Percentiles rank a stretch among this genome's conserved stretches.
Conservation (phyloP, 257 asterid species). For the Plantago major region DNA sequence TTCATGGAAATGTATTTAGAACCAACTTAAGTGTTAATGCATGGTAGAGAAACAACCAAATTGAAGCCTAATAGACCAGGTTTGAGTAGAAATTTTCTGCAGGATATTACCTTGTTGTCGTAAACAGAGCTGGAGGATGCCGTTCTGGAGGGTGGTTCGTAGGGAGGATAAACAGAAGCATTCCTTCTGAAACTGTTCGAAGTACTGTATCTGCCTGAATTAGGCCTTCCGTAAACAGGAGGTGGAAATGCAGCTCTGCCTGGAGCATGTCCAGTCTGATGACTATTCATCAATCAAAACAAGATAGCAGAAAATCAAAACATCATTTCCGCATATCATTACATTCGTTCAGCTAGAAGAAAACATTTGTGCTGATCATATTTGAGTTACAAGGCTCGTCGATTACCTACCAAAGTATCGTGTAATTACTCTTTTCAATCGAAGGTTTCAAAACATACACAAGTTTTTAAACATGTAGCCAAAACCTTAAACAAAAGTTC, state of each 20-base stretch:
- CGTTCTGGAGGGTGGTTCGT: slow-evolving; percentile 5
- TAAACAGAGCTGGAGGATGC: slow-evolving; percentile 31
- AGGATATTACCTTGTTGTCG: slow-evolving; percentile 38
- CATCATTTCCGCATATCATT: not conserved
- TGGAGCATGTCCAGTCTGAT: slow-evolving; percentile 28
- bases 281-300: slow-evolving; percentile 23
- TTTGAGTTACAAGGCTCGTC: too few relatives aligned
- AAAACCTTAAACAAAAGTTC: not conserved
- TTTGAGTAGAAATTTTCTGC: too few relatives aligned
- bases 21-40: not conserved
- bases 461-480: too few relatives aligned
- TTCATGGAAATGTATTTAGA: not conserved
- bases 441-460: too few relatives aligned
- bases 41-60: too few relatives aligned
- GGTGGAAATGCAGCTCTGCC: slow-evolving; percentile 33
- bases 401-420: too few relatives aligned
- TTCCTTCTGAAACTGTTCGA: slow-evolving; percentile 36
- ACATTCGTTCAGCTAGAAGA: too few relatives aligned
- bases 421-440: too few relatives aligned
- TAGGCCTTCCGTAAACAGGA: slow-evolving; percentile 26
- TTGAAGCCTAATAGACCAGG: too few relatives aligned
- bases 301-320: not conserved
- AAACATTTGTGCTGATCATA: too few relatives aligned
- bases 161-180: slow-evolving; percentile 14
- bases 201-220: slow-evolving; percentile 21